Conservation (phyloP, 2,329 filamentous ascomycete species). For the Pseudocercospora eumusae region DNA sequence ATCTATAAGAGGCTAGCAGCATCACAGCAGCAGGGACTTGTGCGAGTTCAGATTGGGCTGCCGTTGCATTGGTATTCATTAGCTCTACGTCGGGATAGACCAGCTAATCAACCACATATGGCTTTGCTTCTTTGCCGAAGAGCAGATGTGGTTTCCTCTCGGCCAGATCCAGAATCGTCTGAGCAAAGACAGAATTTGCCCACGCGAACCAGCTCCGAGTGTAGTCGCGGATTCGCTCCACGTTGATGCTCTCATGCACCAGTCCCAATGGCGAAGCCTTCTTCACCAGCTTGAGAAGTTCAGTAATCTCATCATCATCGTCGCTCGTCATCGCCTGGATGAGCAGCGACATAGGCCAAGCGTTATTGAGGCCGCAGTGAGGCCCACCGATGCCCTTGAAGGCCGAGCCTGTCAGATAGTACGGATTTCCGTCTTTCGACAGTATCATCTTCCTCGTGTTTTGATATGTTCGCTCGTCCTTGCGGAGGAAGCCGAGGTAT, state of each 20-base stretch:
- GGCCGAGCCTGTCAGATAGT: conserved; percentile 73
- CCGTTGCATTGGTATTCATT: neutral
- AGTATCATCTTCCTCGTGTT: conserved; percentile 87
- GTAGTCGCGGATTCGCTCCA: conserved; percentile 68
- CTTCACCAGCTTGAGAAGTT: conserved; percentile 72
- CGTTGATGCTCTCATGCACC: conserved; percentile 89
- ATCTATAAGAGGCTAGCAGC: neutral
- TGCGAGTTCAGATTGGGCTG: too few relatives aligned
- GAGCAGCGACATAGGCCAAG: conserved; percentile 95
- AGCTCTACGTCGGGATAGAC: neutral
- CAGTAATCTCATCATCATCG: conserved; percentile 76
- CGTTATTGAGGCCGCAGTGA: conserved; percentile 80
- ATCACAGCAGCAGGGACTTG: neutral
- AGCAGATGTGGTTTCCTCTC: conserved; percentile 85
- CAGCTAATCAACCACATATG: conserved; percentile 51
- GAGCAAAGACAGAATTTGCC: conserved; percentile 95
- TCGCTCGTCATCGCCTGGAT: conserved; percentile 88
- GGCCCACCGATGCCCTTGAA: conserved; percentile 89
- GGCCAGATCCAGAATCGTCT: conserved; percentile 86
- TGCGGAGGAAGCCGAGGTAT: conserved; percentile 71
- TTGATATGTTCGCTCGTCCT: conserved; percentile 70
- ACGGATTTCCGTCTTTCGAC: conserved; percentile 76
- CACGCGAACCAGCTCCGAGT: conserved; percentile 95
- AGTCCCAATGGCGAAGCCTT: conserved; percentile 74
- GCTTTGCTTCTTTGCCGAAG: conserved; percentile 65